Percentiles rank a stretch among this genome's conserved stretches.
Evolutionary conservation across 306 rosid genomes (phyloP).

Genomic region (Gastrolobium bilobum): DNA sequence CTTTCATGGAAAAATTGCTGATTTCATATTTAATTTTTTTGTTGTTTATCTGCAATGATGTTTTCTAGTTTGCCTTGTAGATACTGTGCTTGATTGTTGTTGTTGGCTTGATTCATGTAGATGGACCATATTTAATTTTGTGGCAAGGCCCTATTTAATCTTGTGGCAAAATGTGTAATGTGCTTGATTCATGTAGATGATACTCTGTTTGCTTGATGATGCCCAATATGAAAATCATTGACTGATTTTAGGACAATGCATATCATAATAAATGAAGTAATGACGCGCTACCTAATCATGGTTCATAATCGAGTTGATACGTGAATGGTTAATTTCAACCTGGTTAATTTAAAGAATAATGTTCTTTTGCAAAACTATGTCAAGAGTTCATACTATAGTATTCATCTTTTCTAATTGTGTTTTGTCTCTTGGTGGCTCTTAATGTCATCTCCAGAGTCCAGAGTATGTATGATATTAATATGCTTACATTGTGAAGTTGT

Average conservation of each 20-base stretch:
- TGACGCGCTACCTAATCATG: not conserved
- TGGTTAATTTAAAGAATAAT: conserved; percentile 13
- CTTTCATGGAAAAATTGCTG: conserved; percentile 9
- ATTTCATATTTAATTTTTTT: conserved; percentile 1
- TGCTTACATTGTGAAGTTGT: conserved; percentile 3
- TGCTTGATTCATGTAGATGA: not conserved
- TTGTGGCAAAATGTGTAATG: too few relatives aligned
- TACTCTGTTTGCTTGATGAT: not conserved
- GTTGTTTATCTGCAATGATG: conserved; percentile 6
- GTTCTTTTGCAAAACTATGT: conserved; percentile 15
- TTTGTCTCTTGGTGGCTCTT: not conserved
- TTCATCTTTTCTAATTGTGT: not conserved
- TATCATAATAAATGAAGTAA: conserved; percentile 3
- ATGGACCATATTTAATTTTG: too few relatives aligned
- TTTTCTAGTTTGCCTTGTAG: conserved; percentile 9
- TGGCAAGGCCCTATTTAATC: too few relatives aligned
- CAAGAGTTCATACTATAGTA: not conserved
- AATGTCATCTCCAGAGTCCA: not conserved
- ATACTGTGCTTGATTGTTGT: not conserved
- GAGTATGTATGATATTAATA: not conserved
- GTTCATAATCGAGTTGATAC: conserved; percentile 24
- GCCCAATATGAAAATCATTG: conserved; percentile 7
- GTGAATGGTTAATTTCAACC: conserved; percentile 26
- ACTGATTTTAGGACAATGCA: conserved; percentile 20
- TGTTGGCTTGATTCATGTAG: not conserved